Evolutionary conservation across 495 filamentous ascomycete species (phyloP).

Genomic region (Daldinia caldariorum): DNA sequence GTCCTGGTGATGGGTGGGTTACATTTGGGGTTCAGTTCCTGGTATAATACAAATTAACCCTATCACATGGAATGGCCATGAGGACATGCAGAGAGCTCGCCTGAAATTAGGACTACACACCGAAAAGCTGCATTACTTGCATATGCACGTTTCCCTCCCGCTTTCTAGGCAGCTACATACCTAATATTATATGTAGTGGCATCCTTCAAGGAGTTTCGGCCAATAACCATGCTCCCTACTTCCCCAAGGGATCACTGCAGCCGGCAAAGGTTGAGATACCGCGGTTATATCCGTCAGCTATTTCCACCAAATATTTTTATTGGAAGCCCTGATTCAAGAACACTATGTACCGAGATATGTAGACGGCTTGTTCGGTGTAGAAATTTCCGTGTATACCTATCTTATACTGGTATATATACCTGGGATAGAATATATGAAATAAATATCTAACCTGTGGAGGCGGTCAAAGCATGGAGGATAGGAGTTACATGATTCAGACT

Average conservation of each 20-base stretch:
- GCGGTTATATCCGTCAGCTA: slow-evolving; percentile 14
- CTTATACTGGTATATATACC: not conserved
- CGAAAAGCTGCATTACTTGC: slow-evolving; percentile 33
- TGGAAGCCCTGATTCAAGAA: not conserved
- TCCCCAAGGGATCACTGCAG: not conserved
- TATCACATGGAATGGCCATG: slow-evolving; percentile 36
- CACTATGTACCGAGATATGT: not conserved
- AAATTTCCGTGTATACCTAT: not conserved
- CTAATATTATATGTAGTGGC: not conserved
- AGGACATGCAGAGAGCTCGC: slow-evolving; percentile 4
- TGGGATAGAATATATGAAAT: not conserved
- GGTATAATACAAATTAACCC: slow-evolving; percentile 34
- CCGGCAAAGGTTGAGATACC: not conserved
- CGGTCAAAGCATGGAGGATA: too few relatives aligned
- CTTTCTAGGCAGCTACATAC: slow-evolving; percentile 7
- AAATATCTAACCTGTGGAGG: too few relatives aligned
- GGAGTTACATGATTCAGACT: not conserved
- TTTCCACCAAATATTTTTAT: not conserved
- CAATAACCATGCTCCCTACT: not conserved
- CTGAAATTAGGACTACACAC: slow-evolving; percentile 31
- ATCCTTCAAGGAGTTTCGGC: not conserved
- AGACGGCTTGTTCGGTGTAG: not conserved
- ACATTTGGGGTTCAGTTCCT: slow-evolving; percentile 23
- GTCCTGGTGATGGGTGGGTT: slow-evolving; percentile 33
- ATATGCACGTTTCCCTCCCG: slow-evolving; percentile 12